Conservation (phyloP, 129 eudicot genomes). For the Escallonia rubra region DNA sequence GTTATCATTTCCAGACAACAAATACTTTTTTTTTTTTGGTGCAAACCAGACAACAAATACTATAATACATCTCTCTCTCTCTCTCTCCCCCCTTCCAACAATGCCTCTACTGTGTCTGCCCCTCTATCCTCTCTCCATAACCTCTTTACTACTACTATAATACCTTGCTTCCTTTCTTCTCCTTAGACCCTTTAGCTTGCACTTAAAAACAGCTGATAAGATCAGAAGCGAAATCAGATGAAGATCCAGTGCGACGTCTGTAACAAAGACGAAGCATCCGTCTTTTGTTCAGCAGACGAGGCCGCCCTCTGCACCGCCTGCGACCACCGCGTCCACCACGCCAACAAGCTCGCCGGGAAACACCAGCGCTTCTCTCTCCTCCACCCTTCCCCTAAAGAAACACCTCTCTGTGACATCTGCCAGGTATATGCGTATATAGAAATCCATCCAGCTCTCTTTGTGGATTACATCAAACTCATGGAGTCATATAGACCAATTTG, state of each 20-base stretch:
- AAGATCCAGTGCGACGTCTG: slow-evolving; percentile 95
- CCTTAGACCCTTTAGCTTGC: neutral
- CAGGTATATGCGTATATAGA: slow-evolving; percentile 20
- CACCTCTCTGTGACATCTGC: slow-evolving; percentile 66
- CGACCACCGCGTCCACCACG: slow-evolving; percentile 91
- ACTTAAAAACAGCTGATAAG: neutral
- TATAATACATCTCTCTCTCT: no score
- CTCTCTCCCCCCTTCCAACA: no score
- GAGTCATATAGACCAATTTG: neutral
- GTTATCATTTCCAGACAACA: no score
- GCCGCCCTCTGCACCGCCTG: slow-evolving; percentile 81
- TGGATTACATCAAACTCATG: neutral
- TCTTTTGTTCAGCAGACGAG: slow-evolving; percentile 76
- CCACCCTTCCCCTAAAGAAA: slow-evolving; percentile 51
- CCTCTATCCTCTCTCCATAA: slow-evolving; percentile 4
- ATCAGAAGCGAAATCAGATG: slow-evolving; percentile 25
- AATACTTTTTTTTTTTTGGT: no score
- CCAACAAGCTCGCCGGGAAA: slow-evolving; percentile 89
- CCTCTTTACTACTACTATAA: neutral
- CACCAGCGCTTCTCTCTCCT: slow-evolving; percentile 83
- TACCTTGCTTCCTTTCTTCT: neutral
- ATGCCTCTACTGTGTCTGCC: neutral
- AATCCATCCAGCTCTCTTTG: neutral
- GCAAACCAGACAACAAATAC: no score
- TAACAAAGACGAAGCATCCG: slow-evolving; percentile 53